Percentiles rank a stretch among this genome's conserved stretches.
Evolutionary conservation across 805 yeast genomes (phyloP).

Genomic region (Yueomyces sp.): DNA sequence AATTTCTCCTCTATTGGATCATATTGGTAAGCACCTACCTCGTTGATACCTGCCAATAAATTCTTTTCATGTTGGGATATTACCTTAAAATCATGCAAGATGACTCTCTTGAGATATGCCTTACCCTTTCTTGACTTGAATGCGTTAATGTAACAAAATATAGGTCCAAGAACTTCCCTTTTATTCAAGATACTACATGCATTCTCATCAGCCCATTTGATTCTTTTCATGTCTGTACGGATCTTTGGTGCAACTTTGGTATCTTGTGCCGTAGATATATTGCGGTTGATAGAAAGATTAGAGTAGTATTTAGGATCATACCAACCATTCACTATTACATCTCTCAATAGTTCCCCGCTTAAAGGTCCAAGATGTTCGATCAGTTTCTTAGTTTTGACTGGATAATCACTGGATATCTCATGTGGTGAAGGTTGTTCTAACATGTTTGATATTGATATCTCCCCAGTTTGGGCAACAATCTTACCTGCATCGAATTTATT

Average conservation of each 20-base stretch:
- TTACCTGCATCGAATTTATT: conserved; percentile 71
- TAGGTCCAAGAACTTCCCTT: conserved; percentile 41
- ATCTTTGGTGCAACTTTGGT: conserved; percentile 38
- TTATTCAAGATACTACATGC: conserved; percentile 29
- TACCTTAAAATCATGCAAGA: conserved; percentile 29
- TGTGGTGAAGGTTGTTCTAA: conserved; percentile 23
- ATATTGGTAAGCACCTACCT: conserved; percentile 23
- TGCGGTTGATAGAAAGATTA: no score
- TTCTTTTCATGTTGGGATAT: not conserved
- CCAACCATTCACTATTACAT: conserved; percentile 28
- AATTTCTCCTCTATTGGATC: conserved; percentile 15
- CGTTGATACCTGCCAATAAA: not conserved
- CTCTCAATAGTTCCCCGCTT: conserved; percentile 48
- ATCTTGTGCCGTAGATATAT: not conserved
- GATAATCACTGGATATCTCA: conserved; percentile 5
- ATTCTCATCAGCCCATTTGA: conserved; percentile 34
- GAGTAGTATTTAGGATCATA: conserved; percentile 9
- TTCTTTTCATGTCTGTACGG: conserved; percentile 26
- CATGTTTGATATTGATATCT: conserved; percentile 7
- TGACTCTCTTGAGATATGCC: conserved; percentile 32
- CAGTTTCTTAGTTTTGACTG: conserved; percentile 20
- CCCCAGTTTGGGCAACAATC: conserved; percentile 44
- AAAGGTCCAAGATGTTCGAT: conserved; percentile 37
- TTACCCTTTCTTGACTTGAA: conserved; percentile 20
- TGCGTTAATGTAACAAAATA: conserved; percentile 33